These are phyloP conservation scores for Cucurbita pepo DNA, from an alignment of 306 rosid species.

Conservation along the genomic window DNA sequence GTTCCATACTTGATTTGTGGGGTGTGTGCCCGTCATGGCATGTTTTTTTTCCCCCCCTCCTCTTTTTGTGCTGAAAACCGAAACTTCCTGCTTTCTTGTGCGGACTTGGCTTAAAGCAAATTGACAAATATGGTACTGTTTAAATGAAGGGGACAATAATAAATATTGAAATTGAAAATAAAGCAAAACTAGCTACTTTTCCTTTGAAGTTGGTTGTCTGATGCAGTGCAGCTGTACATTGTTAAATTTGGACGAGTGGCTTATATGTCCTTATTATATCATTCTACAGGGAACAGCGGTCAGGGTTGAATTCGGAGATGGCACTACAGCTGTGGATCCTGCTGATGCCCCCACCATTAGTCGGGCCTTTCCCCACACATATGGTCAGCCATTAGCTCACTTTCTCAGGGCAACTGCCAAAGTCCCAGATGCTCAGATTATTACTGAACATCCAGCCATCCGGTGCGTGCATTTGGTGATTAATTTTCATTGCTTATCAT, in stretches of 20 bases:
- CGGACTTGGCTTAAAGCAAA: too few relatives aligned
- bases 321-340: conserved; percentile 63
- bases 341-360: conserved; percentile 44
- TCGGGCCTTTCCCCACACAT: conserved; percentile 62
- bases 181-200: too few relatives aligned
- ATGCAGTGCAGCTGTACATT: background rate
- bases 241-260: background rate
- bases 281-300: conserved; percentile 70
- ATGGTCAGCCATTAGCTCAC: conserved; percentile 88
- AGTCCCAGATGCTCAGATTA: conserved; percentile 87
- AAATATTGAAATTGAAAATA: too few relatives aligned
- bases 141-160: too few relatives aligned
- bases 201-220: background rate
- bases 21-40: too few relatives aligned
- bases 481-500: background rate
- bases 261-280: conserved; percentile 2
- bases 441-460: conserved; percentile 60
- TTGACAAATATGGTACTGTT: too few relatives aligned
- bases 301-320: conserved; percentile 90
- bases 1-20: too few relatives aligned
- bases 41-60: too few relatives aligned
- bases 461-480: conserved; percentile 22
- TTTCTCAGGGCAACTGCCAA: conserved; percentile 86
- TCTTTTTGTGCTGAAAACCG: too few relatives aligned
- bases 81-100: too few relatives aligned